These are phyloP conservation scores for Phytophthora pini DNA, from an alignment of 352 stramenopile species.

Conservation along the genomic window DNA sequence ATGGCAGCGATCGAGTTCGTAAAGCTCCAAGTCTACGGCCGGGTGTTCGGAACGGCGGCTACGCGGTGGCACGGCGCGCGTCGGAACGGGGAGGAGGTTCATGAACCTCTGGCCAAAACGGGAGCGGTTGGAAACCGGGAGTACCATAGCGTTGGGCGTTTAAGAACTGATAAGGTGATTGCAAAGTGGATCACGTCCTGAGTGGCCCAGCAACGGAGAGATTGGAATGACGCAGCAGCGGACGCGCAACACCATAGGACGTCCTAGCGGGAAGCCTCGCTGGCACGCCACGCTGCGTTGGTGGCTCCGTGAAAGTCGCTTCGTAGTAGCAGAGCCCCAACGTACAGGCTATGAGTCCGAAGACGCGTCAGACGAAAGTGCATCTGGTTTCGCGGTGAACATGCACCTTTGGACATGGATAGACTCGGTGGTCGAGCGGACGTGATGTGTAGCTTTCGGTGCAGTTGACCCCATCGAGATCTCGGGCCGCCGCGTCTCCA, in stretches of 20 bases:
- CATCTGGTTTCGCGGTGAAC: conserved; percentile 11
- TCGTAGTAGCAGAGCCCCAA: not conserved
- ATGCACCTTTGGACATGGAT: conserved; percentile 2
- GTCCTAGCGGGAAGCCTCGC: conserved; percentile 9
- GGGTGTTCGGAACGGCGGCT: not conserved
- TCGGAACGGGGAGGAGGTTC: conserved; percentile 3
- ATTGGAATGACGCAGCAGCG: conserved; percentile 9
- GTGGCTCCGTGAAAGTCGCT: conserved; percentile 3
- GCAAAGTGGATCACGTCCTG: not conserved
- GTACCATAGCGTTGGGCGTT: conserved; percentile 4
- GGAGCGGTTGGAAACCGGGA: not conserved
- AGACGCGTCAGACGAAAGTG: not conserved
- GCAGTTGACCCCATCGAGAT: conserved; percentile 7
- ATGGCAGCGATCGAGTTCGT: conserved; percentile 34
- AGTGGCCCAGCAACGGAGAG: not conserved
- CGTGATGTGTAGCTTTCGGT: conserved; percentile 10
- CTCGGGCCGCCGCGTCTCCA: conserved; percentile 1
- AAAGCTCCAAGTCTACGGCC: not conserved
- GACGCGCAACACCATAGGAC: conserved; percentile 4
- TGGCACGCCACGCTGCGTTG: conserved; percentile 7
- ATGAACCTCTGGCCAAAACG: conserved; percentile 7
- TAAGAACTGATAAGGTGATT: not conserved
- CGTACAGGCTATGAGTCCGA: conserved; percentile 2
- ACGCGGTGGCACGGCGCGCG: not conserved
- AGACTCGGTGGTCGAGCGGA: conserved; percentile 9